A percentile compares a stretch with the other conserved stretches of the same genome.
Evolutionary conservation across 768 basidiomycete species (phyloP).

Genomic region (Pleurotus ostreatus): DNA sequence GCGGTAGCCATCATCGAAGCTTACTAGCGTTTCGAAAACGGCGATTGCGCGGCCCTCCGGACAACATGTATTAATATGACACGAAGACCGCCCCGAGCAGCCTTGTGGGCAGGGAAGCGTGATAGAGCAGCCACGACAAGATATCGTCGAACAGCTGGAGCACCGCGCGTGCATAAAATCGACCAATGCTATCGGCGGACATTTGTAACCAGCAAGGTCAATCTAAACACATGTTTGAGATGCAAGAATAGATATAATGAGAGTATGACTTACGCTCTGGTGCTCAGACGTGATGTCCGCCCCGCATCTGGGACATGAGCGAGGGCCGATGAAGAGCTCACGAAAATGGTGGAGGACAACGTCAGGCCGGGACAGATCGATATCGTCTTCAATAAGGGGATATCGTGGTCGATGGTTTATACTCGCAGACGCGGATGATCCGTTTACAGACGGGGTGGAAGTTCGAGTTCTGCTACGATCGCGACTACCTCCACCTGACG

Average conservation of each 20-base stretch:
- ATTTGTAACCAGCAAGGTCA: constrained; percentile 5
- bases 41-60: constrained; percentile 25
- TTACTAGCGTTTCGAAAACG: constrained; percentile 27
- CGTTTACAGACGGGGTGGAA: constrained; percentile 4
- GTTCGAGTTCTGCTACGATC: constrained; percentile 3
- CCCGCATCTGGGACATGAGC: constrained; percentile 4
- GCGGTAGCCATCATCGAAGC: constrained; percentile 25
- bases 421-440: background rate
- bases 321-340: background rate
- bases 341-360: constrained; percentile 5
- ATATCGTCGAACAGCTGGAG: constrained; percentile 20
- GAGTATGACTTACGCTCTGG: background rate
- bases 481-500: background rate
- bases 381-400: constrained; percentile 4
- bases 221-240: background rate
- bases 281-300: background rate
- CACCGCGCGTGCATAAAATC: constrained; percentile 23
- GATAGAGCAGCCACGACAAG: constrained; percentile 31
- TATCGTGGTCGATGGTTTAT: constrained; percentile 1
- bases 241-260: background rate
- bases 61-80: constrained; percentile 28
- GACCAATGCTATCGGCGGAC: background rate
- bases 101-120: constrained; percentile 16
- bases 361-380: constrained; percentile 3
- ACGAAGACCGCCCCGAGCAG: constrained; percentile 23